Percentiles rank a stretch among this genome's conserved stretches.
Evolutionary conservation across 2,329 filamentous ascomycete genomes (phyloP).

Genomic region (Cladosporium sp.): DNA sequence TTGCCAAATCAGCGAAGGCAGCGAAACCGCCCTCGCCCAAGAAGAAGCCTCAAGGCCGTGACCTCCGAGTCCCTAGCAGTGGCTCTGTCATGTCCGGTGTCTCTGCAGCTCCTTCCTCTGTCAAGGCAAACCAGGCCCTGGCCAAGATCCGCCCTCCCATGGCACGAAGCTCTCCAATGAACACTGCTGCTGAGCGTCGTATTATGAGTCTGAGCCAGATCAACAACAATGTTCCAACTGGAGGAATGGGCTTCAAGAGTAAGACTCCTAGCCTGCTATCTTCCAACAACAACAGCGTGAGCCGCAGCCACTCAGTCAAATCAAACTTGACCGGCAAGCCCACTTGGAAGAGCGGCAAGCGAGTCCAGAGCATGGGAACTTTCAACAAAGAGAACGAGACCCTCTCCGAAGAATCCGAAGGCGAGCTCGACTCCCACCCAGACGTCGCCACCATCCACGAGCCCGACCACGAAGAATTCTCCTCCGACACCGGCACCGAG

Average conservation of each 20-base stretch:
- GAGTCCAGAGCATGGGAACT: slow-evolving; percentile 24
- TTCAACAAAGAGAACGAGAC: slow-evolving; percentile 47
- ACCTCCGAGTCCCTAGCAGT: slow-evolving; percentile 37
- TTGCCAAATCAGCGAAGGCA: slow-evolving; percentile 52
- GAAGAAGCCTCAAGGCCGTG: slow-evolving; percentile 34
- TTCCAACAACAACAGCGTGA: slow-evolving; percentile 23
- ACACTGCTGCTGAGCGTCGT: slow-evolving; percentile 51
- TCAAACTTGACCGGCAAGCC: slow-evolving; percentile 27
- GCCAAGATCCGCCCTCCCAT: slow-evolving; percentile 8
- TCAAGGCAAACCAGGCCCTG: slow-evolving; percentile 24
- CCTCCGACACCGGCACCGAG: slow-evolving; percentile 28
- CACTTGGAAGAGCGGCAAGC: slow-evolving; percentile 30
- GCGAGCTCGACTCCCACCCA: slow-evolving; percentile 26
- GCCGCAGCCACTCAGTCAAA: slow-evolving; percentile 36
- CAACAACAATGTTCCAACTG: slow-evolving; percentile 63
- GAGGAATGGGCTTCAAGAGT: slow-evolving; percentile 35
- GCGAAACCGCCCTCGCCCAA: slow-evolving; percentile 34
- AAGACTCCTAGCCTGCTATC: slow-evolving; percentile 25
- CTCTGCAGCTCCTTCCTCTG: slow-evolving; percentile 21
- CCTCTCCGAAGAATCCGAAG: slow-evolving; percentile 41
- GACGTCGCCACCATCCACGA: slow-evolving; percentile 17
- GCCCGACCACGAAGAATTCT: slow-evolving; percentile 21
- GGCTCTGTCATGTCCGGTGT: slow-evolving; percentile 37
- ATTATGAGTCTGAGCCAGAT: slow-evolving; percentile 93
- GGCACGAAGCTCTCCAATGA: background rate